Evolutionary conservation across 371 early-diverging fungal genomes (phyloP).

Genomic region (Sporodiniella umbellata): DNA sequence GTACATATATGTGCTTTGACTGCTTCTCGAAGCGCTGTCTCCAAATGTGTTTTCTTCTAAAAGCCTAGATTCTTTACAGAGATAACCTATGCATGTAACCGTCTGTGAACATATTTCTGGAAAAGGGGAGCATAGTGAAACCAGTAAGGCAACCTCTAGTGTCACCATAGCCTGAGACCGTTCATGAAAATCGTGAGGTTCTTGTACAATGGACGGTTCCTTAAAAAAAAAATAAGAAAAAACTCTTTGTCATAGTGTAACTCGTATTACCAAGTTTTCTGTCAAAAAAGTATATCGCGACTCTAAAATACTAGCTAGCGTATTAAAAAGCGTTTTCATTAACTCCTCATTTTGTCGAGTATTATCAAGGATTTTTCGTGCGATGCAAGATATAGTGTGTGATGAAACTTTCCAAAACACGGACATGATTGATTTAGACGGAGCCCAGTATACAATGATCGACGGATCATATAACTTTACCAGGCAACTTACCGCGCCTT

Average conservation of each 20-base stretch:
- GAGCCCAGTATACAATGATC: slow-evolving; percentile 58
- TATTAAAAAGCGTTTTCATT: slow-evolving; percentile 48
- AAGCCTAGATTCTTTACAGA: slow-evolving; percentile 57
- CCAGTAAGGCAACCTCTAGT: slow-evolving; percentile 70
- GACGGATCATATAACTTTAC: slow-evolving; percentile 51
- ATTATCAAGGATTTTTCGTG: slow-evolving; percentile 45
- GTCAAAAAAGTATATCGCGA: slow-evolving; percentile 62
- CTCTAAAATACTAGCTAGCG: slow-evolving; percentile 57
- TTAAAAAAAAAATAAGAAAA: slow-evolving; percentile 5
- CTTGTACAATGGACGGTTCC: slow-evolving; percentile 31
- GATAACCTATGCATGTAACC: slow-evolving; percentile 48
- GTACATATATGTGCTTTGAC: slow-evolving; percentile 46
- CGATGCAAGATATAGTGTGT: slow-evolving; percentile 36
- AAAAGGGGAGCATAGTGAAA: slow-evolving; percentile 69
- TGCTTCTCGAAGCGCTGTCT: slow-evolving; percentile 14
- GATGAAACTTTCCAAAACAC: slow-evolving; percentile 65
- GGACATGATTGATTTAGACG: slow-evolving; percentile 39
- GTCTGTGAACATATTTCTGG: slow-evolving; percentile 64
- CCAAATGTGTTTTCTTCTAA: slow-evolving; percentile 31
- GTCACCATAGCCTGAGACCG: slow-evolving; percentile 63
- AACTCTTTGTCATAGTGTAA: not conserved
- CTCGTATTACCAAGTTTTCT: slow-evolving; percentile 16
- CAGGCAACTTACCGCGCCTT: slow-evolving; percentile 61
- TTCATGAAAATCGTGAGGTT: slow-evolving; percentile 55
- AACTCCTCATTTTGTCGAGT: slow-evolving; percentile 48